These are phyloP conservation scores for Fusarium sp. DNA, from an alignment of 2,329 filamentous ascomycete genomes.

Conservation along the genomic window DNA sequence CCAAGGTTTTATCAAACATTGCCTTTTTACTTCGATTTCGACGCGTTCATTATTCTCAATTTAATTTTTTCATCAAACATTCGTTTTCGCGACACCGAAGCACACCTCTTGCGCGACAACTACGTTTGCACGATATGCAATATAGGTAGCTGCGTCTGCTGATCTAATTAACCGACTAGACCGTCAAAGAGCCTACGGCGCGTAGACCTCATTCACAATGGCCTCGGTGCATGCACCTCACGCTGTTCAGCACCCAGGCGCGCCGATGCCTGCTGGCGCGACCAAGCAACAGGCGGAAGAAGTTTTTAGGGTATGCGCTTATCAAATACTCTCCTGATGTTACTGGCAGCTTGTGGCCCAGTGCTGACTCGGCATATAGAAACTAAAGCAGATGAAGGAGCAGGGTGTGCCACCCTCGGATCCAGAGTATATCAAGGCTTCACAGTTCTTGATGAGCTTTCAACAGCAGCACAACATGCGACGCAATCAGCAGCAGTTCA, in stretches of 20 bases:
- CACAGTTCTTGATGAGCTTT: constrained; percentile 79
- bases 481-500: constrained; percentile 58
- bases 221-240: constrained; percentile 82
- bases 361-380: constrained; percentile 64
- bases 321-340: not conserved
- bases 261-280: constrained; percentile 73
- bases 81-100: constrained; percentile 46
- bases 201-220: constrained; percentile 66
- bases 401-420: constrained; percentile 84
- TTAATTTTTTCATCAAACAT: constrained; percentile 30
- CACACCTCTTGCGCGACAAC: constrained; percentile 43
- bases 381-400: constrained; percentile 90
- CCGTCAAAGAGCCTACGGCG: constrained; percentile 32
- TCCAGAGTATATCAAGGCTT: constrained; percentile 87
- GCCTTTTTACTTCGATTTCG: constrained; percentile 35
- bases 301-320: constrained; percentile 70
- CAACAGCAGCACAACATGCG: constrained; percentile 74
- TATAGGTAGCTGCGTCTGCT: constrained; percentile 47
- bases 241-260: constrained; percentile 74
- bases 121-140: constrained; percentile 55
- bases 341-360: not conserved
- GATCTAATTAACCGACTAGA: constrained; percentile 45
- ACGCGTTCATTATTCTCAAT: constrained; percentile 46
- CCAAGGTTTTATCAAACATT: constrained; percentile 34
- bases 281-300: constrained; percentile 84